phyloP scores from a whole-genome alignment of 2,329 filamentous ascomycete species.

The Dactylonectria estremocensis region DNA sequence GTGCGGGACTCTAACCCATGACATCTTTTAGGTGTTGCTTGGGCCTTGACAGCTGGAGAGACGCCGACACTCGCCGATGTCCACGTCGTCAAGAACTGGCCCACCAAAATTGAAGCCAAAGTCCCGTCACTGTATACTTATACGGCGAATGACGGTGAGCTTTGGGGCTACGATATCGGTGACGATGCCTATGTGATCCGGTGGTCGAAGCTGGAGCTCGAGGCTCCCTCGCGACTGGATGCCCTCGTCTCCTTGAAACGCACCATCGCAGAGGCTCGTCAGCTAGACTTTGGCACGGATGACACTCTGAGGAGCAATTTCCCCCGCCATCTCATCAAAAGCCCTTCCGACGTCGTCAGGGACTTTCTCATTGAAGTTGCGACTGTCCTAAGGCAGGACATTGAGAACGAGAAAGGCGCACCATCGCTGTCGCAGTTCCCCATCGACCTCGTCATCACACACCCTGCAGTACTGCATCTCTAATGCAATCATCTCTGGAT shows the following conservation, averaged over 20 bases:
- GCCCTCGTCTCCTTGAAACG: constrained; percentile 27
- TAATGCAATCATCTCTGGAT: accelerated
- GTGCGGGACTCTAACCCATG: background rate
- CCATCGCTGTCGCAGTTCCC: constrained; percentile 20
- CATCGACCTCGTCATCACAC: constrained; percentile 33
- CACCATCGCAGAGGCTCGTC: constrained; percentile 24
- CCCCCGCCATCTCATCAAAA: constrained; percentile 29
- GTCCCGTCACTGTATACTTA: constrained; percentile 34
- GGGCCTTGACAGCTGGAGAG: constrained; percentile 23
- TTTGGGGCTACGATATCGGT: constrained; percentile 32
- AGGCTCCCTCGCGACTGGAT: constrained; percentile 14
- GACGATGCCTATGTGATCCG: constrained; percentile 34
- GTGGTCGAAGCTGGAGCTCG: constrained; percentile 31
- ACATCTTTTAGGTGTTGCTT: constrained; percentile 25
- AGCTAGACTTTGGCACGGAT: constrained; percentile 7
- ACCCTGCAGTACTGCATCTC: constrained; percentile 20
- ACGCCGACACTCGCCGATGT: constrained; percentile 25
- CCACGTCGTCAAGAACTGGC: constrained; percentile 27
- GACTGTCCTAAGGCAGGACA: constrained; percentile 13
- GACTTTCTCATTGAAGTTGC: constrained; percentile 31
- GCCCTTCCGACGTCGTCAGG: constrained; percentile 27
- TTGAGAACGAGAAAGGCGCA: constrained; percentile 17
- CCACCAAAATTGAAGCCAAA: constrained; percentile 17
- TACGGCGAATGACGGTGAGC: constrained; percentile 15
- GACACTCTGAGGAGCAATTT: constrained; percentile 13